Conservation (phyloP, 495 filamentous ascomycete genomes). For the Halenospora varia region DNA sequence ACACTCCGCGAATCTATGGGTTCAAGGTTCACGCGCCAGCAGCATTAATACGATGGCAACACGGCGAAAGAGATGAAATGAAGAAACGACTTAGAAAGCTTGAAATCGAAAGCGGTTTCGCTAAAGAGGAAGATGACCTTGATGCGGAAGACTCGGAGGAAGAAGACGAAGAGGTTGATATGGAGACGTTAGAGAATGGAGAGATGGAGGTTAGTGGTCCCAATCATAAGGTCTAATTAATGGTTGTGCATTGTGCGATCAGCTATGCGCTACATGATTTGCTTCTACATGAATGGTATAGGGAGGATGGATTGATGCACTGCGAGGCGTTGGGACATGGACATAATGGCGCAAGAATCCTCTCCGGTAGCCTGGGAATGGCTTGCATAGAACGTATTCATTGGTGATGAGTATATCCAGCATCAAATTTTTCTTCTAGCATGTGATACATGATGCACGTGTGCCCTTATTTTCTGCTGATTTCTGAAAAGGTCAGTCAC, state of each 20-base stretch:
- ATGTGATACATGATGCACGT: too few relatives aligned
- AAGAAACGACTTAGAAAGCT: conserved; percentile 58
- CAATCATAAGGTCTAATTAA: conserved; percentile 5
- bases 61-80: conserved; percentile 72
- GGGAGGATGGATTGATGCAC: conserved; percentile 6
- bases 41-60: conserved; percentile 88
- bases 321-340: conserved; percentile 12
- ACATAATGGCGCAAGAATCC: conserved; percentile 2
- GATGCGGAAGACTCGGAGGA: conserved; percentile 36
- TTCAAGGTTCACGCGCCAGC: conserved; percentile 92
- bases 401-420: background rate
- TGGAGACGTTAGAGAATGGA: conserved; percentile 22
- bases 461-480: too few relatives aligned
- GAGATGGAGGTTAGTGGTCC: conserved; percentile 16
- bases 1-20: conserved; percentile 85
- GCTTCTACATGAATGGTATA: background rate
- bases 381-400: conserved; percentile 6
- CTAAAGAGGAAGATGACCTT: conserved; percentile 40
- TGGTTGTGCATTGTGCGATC: background rate
- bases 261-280: background rate
- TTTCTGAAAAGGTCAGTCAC: too few relatives aligned
- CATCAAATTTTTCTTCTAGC: background rate
- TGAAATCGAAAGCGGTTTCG: conserved; percentile 57
- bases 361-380: conserved; percentile 3
- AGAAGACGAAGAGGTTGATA: conserved; percentile 34